A percentile compares a stretch with the other conserved stretches of the same genome.
phyloP scores from a whole-genome alignment of 2,329 filamentous ascomycete genomes.

The Colletotrichum echinochloae region DNA sequence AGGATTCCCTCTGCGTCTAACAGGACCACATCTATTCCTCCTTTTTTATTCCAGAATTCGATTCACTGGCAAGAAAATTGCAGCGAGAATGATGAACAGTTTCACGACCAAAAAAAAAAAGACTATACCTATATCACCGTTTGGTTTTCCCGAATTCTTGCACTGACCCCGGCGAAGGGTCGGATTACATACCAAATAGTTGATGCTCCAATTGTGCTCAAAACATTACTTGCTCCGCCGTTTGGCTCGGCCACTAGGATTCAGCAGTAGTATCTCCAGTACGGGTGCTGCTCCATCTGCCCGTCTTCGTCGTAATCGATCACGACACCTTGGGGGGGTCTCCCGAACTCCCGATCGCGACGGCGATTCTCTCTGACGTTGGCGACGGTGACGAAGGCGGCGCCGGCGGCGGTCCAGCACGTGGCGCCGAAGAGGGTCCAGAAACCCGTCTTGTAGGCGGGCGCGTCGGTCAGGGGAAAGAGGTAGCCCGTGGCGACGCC shows the following conservation, averaged over 20 bases:
- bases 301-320: slow-evolving; percentile 33
- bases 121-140: too few relatives aligned
- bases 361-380: slow-evolving; percentile 38
- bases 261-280: slow-evolving; percentile 32
- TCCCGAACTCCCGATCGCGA: slow-evolving; percentile 40
- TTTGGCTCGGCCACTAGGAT: not conserved
- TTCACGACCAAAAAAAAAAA: too few relatives aligned
- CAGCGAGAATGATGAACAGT: too few relatives aligned
- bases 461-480: slow-evolving; percentile 26
- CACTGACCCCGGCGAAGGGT: not conserved
- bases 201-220: not conserved
- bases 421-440: slow-evolving; percentile 34
- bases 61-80: too few relatives aligned
- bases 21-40: too few relatives aligned
- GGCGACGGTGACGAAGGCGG: slow-evolving; percentile 38
- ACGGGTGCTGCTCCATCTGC: slow-evolving; percentile 32
- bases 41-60: too few relatives aligned
- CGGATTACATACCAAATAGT: not conserved
- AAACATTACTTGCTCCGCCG: not conserved
- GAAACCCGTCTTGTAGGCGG: slow-evolving; percentile 26
- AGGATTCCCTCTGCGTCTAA: too few relatives aligned
- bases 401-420: slow-evolving; percentile 26
- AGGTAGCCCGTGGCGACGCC: slow-evolving; percentile 33
- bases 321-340: slow-evolving; percentile 11
- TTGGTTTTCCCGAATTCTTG: too few relatives aligned